Conservation (phyloP, 306 rosid genomes). For the Sicyos baderoa region DNA sequence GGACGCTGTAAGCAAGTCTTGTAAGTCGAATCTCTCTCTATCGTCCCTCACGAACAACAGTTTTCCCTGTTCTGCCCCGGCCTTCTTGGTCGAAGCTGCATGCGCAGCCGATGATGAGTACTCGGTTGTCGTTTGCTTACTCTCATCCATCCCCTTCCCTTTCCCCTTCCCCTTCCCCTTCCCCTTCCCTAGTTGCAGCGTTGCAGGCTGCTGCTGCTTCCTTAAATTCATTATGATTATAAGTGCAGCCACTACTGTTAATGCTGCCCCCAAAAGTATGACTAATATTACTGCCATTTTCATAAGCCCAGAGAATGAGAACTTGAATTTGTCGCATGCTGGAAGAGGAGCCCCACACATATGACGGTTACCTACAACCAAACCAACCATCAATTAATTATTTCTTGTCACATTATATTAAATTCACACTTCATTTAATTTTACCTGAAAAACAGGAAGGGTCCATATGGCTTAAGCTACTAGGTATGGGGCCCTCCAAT, state of each 20-base stretch:
- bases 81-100: slow-evolving; percentile 33
- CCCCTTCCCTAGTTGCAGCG: background rate
- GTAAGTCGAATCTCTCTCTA: slow-evolving; percentile 49
- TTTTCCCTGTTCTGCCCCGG: slow-evolving; percentile 42
- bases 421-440: too few species aligned
- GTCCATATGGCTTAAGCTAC: slow-evolving; percentile 31
- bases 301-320: slow-evolving; percentile 6
- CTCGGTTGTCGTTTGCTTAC: background rate
- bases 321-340: slow-evolving; percentile 23
- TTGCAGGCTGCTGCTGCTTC: background rate
- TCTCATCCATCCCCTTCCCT: background rate
- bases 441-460: slow-evolving; percentile 45
- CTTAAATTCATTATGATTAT: slow-evolving; percentile 27
- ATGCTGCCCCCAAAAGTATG: slow-evolving; percentile 21
- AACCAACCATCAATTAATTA: background rate
- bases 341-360: slow-evolving; percentile 65
- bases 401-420: too few species aligned
- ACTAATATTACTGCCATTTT: slow-evolving; percentile 29
- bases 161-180: slow-evolving; percentile 11
- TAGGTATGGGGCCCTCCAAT: slow-evolving; percentile 66
- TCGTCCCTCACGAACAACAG: slow-evolving; percentile 48
- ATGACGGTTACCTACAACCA: slow-evolving; percentile 36
- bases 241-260: slow-evolving; percentile 31
- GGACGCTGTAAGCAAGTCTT: slow-evolving; percentile 63
- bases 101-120: background rate